Evolutionary conservation across 2,329 filamentous ascomycete species (phyloP), one percentile per base, ranked within the genome.

Genomic region (Dothiorella sarmentorum): DNA sequence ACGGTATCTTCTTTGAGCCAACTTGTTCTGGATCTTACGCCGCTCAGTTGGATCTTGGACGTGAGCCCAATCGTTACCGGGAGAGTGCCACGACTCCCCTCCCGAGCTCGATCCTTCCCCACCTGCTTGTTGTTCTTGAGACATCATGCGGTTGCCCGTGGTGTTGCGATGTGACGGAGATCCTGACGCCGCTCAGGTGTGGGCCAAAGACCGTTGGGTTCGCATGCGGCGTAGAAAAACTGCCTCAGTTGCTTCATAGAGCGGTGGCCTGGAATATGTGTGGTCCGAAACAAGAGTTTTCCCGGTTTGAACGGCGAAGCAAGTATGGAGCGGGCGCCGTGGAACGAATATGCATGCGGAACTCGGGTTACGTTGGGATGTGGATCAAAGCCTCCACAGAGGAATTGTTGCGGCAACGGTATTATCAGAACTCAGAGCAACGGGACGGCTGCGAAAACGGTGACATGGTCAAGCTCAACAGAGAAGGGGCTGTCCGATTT

Each of bases 1-100:
- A 91, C 88, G 81, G 65, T 90, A 91, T 66, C 90, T 90, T 64
- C 88, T 80, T 67, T 91, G 88, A 2, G 88, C 88, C 61, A 90
- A 82, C 56, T 87, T 82, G 69, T 91, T 91, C 70, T 91, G 88
- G 52, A 91, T 87, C 61, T 87, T 85, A 62, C 88, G 79, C 67
- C 88, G 80, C 74, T 90, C 86, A 61, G 85, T 85, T 0, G 86
- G 86, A 64, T 91, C 87, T 6, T 82, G 82, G 42, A 91, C 80
- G 0, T 86, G 81, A 26, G 82, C 79, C 88, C 88, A 91, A 17
- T 59, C 56, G n/a, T 52, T 45, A 24, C 44, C 44, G 15, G 26
- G 24, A 6, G 49, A 20, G 35, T 53, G 35, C 49, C 49, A 53
- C 20, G 49, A 18, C 11, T 33, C 43, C 4, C 33, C 49, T 11